Percentiles rank a stretch among this genome's conserved stretches.
Evolutionary conservation across 108 stramenopile genomes (phyloP).

Genomic region (Cyclostephanos tholiformis): DNA sequence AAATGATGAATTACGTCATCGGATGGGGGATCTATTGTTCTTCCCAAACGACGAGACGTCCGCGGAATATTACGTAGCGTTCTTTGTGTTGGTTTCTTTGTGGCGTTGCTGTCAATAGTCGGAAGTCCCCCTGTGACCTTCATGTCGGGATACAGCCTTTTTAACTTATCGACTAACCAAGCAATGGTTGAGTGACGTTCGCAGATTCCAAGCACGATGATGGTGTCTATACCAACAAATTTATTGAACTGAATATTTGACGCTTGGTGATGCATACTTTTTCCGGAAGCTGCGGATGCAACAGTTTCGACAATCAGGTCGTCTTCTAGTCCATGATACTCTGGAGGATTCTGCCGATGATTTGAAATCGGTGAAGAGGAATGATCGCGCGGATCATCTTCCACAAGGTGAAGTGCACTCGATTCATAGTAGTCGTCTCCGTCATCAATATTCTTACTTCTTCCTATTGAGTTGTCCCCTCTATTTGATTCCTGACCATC

Average conservation of each 20-base stretch:
- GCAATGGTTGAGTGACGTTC: constrained; percentile 27
- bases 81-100: not conserved
- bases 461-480: constrained; percentile 17
- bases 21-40: constrained; percentile 8
- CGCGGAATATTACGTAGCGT: constrained; percentile 15
- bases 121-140: constrained; percentile 23
- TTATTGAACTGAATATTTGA: constrained; percentile 13
- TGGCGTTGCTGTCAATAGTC: not conserved
- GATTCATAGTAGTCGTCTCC: constrained; percentile 37
- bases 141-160: constrained; percentile 33
- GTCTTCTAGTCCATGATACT: constrained; percentile 15
- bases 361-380: constrained; percentile 11
- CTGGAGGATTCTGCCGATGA: not conserved
- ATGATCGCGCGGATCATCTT: constrained; percentile 36
- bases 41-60: constrained; percentile 8
- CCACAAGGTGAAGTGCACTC: not conserved
- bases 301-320: constrained; percentile 9
- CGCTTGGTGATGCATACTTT: not conserved
- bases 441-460: constrained; percentile 19
- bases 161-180: constrained; percentile 40
- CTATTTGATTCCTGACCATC: constrained; percentile 8
- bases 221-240: constrained; percentile 27
- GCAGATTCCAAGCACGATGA: constrained; percentile 35
- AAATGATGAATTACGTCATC: constrained; percentile 6
- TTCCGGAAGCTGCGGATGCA: not conserved